Evolutionary conservation across 2,329 filamentous ascomycete species (phyloP), one percentile per base, ranked within the genome.

Genomic region (Penicillium sp.): DNA sequence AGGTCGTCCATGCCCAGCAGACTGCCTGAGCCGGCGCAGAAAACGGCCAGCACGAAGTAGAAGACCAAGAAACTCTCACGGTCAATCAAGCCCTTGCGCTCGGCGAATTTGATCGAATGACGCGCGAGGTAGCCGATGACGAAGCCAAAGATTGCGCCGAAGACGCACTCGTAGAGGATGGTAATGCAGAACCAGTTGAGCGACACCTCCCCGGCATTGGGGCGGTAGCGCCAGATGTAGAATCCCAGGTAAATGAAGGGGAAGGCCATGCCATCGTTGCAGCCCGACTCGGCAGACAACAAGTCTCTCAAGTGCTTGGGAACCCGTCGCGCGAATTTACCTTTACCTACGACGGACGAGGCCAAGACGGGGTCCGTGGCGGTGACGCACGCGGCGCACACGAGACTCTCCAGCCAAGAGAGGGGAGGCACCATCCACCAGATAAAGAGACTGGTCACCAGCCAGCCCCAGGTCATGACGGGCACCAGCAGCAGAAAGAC

Each of bases 191-290:
- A 80, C 84, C 90, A 98, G 70, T 97, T 82, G 55, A 84, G 84
- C 15, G 84, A 80, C 38, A 95, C 87, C 47, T 86, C 70, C 40
- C 72, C 71, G 5, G 85, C 81, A 58, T 85, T 69, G 24, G 81
- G 82, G 55, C 84, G 76, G 66, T 91, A 95, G 57, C 85, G 82
- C 57, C 97, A 87, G 41, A 97, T 79, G 69, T 96, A 97, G 28
- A 96, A 75, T 1, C 87, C 84, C 29, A 98, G 77, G 67, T 98
- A 98, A 62, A 98, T 81, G 69, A 98, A 98, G 0, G 93, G 93
- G 65, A 98, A 98, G 1, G 93, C 93, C 93, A 98, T 98, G 71
- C 93, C 93, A 68, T 98, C 93, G 77, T 98, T 98, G 73, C 93
- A 98, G 28, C 93, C 93, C 7, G 93, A 98, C 72, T 98, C 93